Percentiles rank a stretch among this genome's conserved stretches.
Conservation (phyloP, 768 basidiomycete genomes). For the Lepiota brunneoincarnata region DNA sequence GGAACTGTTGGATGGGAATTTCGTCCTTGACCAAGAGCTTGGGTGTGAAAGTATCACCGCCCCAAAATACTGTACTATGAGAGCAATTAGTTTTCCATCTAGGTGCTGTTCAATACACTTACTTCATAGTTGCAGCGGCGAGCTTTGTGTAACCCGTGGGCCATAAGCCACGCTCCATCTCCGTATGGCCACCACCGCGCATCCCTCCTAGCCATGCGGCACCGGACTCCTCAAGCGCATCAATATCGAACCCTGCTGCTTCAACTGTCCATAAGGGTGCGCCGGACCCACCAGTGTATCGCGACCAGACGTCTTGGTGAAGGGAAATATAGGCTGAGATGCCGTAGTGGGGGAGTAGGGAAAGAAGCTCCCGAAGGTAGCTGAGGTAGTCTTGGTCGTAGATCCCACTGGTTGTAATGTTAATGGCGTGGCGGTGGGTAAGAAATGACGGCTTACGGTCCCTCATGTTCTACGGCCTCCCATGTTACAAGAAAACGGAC, state of each 20-base stretch:
- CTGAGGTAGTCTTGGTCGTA: conserved; percentile 83
- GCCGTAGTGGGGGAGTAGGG: conserved; percentile 69
- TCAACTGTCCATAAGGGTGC: conserved; percentile 97
- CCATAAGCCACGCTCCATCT: conserved; percentile 84
- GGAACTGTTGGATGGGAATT: conserved; percentile 73
- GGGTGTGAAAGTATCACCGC: conserved; percentile 82
- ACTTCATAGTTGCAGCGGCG: conserved; percentile 92
- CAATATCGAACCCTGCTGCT: conserved; percentile 79
- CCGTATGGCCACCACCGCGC: conserved; percentile 69
- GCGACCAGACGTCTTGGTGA: conserved; percentile 97
- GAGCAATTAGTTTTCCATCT: not conserved
- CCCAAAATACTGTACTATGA: conserved; percentile 88
- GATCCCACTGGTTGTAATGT: conserved; percentile 50
- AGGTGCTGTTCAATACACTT: conserved; percentile 23
- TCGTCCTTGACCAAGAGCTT: conserved; percentile 55
- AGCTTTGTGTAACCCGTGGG: conserved; percentile 94
- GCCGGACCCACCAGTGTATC: conserved; percentile 92
- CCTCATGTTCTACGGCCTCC: conserved; percentile 95
- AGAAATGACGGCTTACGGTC: conserved; percentile 60
- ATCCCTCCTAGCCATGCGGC: conserved; percentile 88
- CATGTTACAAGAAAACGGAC: conserved; percentile 94
- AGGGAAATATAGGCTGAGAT: conserved; percentile 73
- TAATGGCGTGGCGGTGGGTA: conserved; percentile 2
- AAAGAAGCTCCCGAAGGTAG: conserved; percentile 71
- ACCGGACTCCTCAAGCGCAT: conserved; percentile 73